Evolutionary conservation across 768 basidiomycete species (phyloP).

Genomic region (Collybia mongolica): DNA sequence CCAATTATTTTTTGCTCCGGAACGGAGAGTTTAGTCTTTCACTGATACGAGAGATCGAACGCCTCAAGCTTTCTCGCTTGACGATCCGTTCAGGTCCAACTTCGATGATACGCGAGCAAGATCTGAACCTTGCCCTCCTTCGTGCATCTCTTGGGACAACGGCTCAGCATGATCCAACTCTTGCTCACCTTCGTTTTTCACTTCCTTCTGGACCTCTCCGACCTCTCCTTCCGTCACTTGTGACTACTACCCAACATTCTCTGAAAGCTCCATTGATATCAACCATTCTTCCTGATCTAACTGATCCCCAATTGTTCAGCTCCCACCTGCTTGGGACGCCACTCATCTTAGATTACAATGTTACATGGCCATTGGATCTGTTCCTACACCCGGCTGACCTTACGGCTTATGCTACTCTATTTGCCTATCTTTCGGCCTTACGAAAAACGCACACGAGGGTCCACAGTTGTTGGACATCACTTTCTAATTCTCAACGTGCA

Average conservation of each 20-base stretch:
- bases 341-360: constrained; percentile 63
- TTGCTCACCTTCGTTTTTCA: constrained; percentile 71
- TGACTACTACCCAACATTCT: constrained; percentile 24
- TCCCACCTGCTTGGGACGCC: constrained; percentile 81
- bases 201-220: constrained; percentile 82
- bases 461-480: constrained; percentile 78
- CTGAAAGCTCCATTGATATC: constrained; percentile 38
- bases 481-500: constrained; percentile 84
- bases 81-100: constrained; percentile 61
- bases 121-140: constrained; percentile 82
- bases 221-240: constrained; percentile 76
- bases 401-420: constrained; percentile 70
- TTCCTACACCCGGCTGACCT: constrained; percentile 81
- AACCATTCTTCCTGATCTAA: constrained; percentile 18
- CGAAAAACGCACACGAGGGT: constrained; percentile 82
- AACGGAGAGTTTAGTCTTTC: constrained; percentile 87
- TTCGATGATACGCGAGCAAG: constrained; percentile 87
- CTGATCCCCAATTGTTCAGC: constrained; percentile 56
- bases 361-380: constrained; percentile 87
- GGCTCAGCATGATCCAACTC: constrained; percentile 81
- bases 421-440: constrained; percentile 80
- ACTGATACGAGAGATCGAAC: constrained; percentile 83
- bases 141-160: constrained; percentile 87
- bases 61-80: constrained; percentile 76
- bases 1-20: constrained; percentile 83